Percentiles rank a stretch among this genome's conserved stretches.
phyloP scores from a whole-genome alignment of 2,329 filamentous ascomycete species.

The Claviceps capensis region DNA sequence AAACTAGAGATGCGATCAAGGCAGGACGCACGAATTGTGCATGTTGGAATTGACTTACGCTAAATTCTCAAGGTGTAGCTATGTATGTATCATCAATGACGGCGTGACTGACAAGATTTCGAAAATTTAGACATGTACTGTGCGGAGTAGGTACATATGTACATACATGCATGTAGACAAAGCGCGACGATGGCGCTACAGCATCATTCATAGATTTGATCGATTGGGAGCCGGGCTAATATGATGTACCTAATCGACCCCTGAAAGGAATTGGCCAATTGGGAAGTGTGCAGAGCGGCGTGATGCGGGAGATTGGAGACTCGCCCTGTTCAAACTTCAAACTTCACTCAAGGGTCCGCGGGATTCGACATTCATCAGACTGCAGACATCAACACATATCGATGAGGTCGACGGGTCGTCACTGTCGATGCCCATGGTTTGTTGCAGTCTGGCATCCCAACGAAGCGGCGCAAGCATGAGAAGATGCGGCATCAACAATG shows the following conservation, averaged over 20 bases:
- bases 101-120: neutral
- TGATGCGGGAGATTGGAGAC: neutral
- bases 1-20: too few species aligned
- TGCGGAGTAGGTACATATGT: too few species aligned
- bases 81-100: neutral
- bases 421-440: conserved; percentile 1
- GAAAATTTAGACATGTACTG: too few species aligned
- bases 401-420: neutral
- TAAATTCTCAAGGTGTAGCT: neutral
- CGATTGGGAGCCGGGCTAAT: neutral
- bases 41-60: neutral
- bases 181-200: neutral
- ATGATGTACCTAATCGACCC: neutral
- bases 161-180: neutral
- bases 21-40: neutral
- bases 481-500: too few species aligned
- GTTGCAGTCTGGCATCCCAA: neutral
- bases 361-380: neutral
- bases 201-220: neutral
- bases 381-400: conserved; percentile 1
- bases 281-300: neutral
- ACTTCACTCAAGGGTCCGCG: neutral
- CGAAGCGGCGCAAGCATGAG: too few species aligned
- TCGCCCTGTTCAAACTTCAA: neutral
- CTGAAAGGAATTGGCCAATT: neutral